Percentiles rank a stretch among this genome's conserved stretches.
These are phyloP conservation scores for Ustilago vetiveriae DNA, from an alignment of 1,284 basidiomycete species.

Conservation along the genomic window DNA sequence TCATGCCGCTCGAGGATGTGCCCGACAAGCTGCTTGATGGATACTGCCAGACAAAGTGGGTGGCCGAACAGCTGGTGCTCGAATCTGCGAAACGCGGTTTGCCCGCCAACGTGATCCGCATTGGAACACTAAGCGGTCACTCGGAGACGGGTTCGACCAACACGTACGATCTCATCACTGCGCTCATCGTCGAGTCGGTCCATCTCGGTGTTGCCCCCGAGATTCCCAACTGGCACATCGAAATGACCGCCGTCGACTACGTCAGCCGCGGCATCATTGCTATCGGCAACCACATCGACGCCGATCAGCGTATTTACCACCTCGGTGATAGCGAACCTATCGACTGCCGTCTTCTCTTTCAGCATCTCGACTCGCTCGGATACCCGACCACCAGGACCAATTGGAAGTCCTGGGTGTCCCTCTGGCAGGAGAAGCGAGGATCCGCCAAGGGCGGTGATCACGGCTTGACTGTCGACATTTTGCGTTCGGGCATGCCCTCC, in stretches of 20 bases:
- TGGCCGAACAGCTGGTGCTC: constrained; percentile 65
- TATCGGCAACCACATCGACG: constrained; percentile 51
- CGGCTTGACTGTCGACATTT: constrained; percentile 60
- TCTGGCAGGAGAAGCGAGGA: constrained; percentile 60
- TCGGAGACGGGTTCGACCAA: constrained; percentile 63
- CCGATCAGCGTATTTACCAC: constrained; percentile 60
- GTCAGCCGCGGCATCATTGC: constrained; percentile 63
- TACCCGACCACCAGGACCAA: constrained; percentile 53
- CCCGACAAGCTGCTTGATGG: constrained; percentile 65
- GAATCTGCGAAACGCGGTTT: constrained; percentile 62
- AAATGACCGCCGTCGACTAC: constrained; percentile 66
- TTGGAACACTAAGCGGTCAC: constrained; percentile 66
- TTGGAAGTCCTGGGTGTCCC: constrained; percentile 63
- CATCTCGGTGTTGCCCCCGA: constrained; percentile 62
- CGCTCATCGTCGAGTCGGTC: constrained; percentile 64
- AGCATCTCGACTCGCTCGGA: constrained; percentile 56
- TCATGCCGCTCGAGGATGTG: constrained; percentile 60
- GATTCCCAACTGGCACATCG: constrained; percentile 60
- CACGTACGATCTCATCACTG: constrained; percentile 64
- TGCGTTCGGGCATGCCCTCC: constrained; percentile 62
- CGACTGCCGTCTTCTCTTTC: constrained; percentile 53
- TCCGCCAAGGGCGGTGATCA: constrained; percentile 42
- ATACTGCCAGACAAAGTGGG: constrained; percentile 68
- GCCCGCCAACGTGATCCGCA: constrained; percentile 64
- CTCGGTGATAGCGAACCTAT: constrained; percentile 62